Evolutionary conservation across 768 basidiomycete genomes (phyloP).

Genomic region (Suillus alpinus): DNA sequence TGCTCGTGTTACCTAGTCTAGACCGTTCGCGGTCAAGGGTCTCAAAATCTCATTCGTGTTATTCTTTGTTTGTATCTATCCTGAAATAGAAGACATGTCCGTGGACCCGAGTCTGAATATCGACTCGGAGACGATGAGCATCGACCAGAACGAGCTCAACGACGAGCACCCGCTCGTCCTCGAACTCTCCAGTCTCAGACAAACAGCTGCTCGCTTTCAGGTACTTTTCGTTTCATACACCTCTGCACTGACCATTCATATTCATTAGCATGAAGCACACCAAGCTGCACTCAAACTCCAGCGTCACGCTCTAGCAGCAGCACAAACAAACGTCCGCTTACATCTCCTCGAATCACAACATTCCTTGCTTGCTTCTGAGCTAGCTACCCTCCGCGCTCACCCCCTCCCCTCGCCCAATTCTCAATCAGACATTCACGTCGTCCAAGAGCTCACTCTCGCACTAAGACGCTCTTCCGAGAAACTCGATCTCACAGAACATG

Average conservation of each 20-base stretch:
- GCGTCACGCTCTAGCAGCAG: conserved; percentile 43
- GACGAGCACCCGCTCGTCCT: conserved; percentile 44
- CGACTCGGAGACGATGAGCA: neutral
- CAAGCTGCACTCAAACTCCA: conserved; percentile 65
- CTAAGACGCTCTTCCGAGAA: conserved; percentile 69
- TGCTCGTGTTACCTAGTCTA: neutral
- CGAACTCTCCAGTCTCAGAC: conserved; percentile 45
- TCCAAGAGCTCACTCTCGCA: conserved; percentile 61
- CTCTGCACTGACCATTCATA: neutral
- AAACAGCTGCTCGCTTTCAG: conserved; percentile 50
- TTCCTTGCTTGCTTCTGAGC: conserved; percentile 50
- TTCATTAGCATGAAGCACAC: conserved; percentile 64
- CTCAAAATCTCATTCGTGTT: conserved; percentile 5
- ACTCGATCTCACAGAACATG: conserved; percentile 56
- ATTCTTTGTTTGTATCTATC: conserved; percentile 20
- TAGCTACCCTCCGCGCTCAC: conserved; percentile 50
- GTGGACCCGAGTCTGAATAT: neutral
- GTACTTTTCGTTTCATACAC: conserved; percentile 24
- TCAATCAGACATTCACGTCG: conserved; percentile 20
- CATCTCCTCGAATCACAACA: conserved; percentile 59
- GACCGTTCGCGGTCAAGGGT: conserved; percentile 4
- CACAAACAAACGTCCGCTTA: conserved; percentile 43
- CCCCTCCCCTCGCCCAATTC: conserved; percentile 43
- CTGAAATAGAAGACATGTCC: conserved; percentile 14
- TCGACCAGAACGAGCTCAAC: conserved; percentile 7